Evolutionary conservation across 352 stramenopile species (phyloP), one percentile per base, ranked within the genome.

Genomic region (Globisporangium camurandrum): DNA sequence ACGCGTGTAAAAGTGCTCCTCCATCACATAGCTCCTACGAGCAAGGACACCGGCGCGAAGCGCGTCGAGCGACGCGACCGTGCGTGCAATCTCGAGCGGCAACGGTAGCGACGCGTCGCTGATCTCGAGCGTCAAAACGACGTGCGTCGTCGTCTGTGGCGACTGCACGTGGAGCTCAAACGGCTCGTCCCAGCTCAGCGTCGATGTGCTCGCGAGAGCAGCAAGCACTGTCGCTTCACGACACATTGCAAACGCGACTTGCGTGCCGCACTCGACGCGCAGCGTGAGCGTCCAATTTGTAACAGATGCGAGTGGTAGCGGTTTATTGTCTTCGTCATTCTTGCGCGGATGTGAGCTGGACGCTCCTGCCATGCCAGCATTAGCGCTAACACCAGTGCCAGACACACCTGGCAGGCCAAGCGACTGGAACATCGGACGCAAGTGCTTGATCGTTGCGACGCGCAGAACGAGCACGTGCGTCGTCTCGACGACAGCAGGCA

Each of bases 1-100:
- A 19, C 67, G 64, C n/a, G n/a, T n/a, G n/a, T n/a, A n/a, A 36
- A 86, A 88, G 55, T 86, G 71, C 30, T 82, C 62, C 42, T 84
- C 67, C 24, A 88, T 59, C 22, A 36, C 24, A 49, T 54, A 50
- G n/a, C 61, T 49, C 41, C 56, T 22, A 39, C 69, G 49, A 17
- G 49, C 59, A 40, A 75, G 46, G 11, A 62, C 64, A 4, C 71
- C 69, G 49, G 79, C 71, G 34, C 70, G 61, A 6, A 88, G 55
- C 6, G 40, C 33, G 27, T 54, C 53, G 8, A 84, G 52, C 2
- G 66, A 40, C 0, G 81, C 43, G 28, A 79, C 57, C 0, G 64
- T 54, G 17, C 72, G 66, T 0, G 69, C 73, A 11, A 88, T 59
- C 36, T 88, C 76, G 1, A 75, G 30, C 2, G 68, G 51, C 17